These are phyloP conservation scores for Rhodotorula taiwanensis DNA, from an alignment of 768 basidiomycete species.

Conservation along the genomic window DNA sequence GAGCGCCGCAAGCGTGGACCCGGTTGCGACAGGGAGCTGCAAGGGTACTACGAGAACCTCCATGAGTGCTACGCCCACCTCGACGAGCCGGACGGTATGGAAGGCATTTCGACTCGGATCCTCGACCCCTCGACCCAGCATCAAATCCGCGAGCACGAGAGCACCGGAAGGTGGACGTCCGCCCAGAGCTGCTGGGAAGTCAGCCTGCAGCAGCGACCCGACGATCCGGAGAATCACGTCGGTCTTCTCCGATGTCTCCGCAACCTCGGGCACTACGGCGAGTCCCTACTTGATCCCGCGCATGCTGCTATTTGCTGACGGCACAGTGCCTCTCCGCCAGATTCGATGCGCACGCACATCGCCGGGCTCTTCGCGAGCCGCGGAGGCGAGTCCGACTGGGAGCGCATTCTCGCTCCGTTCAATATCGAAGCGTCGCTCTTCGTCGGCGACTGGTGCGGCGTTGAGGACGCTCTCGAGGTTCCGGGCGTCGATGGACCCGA, in stretches of 20 bases:
- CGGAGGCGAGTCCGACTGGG: slow-evolving; percentile 74
- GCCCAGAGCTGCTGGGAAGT: slow-evolving; percentile 99
- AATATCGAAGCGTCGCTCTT: slow-evolving; percentile 93
- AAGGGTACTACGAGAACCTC: slow-evolving; percentile 74
- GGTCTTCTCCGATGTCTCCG: slow-evolving; percentile 84
- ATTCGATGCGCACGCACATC: slow-evolving; percentile 90
- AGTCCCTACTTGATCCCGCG: slow-evolving; percentile 38
- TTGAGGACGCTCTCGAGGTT: slow-evolving; percentile 52
- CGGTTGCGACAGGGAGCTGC: slow-evolving; percentile 50
- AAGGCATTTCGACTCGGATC: slow-evolving; percentile 83
- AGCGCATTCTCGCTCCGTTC: slow-evolving; percentile 65
- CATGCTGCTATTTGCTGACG: not conserved
- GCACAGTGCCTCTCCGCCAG: slow-evolving; percentile 51
- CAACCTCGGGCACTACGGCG: slow-evolving; percentile 95
- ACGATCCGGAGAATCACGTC: slow-evolving; percentile 79
- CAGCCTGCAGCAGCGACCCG: slow-evolving; percentile 76
- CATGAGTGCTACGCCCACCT: slow-evolving; percentile 94
- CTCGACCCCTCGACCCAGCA: slow-evolving; percentile 84
- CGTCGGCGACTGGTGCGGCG: slow-evolving; percentile 85
- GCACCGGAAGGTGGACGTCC: slow-evolving; percentile 91
- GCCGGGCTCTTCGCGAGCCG: slow-evolving; percentile 63
- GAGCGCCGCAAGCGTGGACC: slow-evolving; percentile 43
- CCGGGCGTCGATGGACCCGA: slow-evolving; percentile 51
- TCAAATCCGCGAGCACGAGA: slow-evolving; percentile 96
- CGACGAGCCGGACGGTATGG: slow-evolving; percentile 99